phyloP scores from a whole-genome alignment of 225 moss, liverwort and hornwort species.

The Takakia lepidozioides region DNA sequence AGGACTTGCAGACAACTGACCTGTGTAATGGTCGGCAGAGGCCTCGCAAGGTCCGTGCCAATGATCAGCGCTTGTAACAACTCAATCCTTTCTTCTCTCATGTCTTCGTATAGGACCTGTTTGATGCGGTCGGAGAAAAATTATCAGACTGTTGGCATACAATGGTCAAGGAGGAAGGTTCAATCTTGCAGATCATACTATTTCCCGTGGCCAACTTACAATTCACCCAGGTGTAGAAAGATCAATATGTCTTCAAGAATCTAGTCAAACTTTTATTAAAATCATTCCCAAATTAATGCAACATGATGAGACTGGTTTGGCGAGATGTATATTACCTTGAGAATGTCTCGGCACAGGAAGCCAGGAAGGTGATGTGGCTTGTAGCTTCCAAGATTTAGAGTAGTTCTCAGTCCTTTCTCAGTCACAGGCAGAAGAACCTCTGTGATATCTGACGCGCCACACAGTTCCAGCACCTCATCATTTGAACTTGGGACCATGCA shows the following conservation, averaged over 20 bases:
- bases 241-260: too few relatives aligned
- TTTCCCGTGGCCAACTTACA: too few relatives aligned
- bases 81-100: constrained; percentile 30
- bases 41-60: constrained; percentile 30
- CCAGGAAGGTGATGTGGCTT: constrained; percentile 11
- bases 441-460: constrained; percentile 13
- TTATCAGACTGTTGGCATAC: too few relatives aligned
- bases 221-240: too few relatives aligned
- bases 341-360: constrained; percentile 13
- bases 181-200: too few relatives aligned
- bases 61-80: constrained; percentile 11
- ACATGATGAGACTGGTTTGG: too few relatives aligned
- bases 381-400: neutral
- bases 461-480: constrained; percentile 16
- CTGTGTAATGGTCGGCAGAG: constrained; percentile 26
- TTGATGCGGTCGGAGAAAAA: too few relatives aligned
- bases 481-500: constrained; percentile 29
- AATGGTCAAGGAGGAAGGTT: too few relatives aligned
- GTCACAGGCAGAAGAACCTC: constrained; percentile 33
- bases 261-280: too few relatives aligned
- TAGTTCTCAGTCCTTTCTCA: neutral
- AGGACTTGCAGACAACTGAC: too few relatives aligned
- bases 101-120: constrained; percentile 32
- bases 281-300: too few relatives aligned
- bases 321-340: constrained; percentile 11